Evolutionary conservation across 352 stramenopile species (phyloP), one percentile per base, ranked within the genome.

Genomic region (Phytopythium vexans): DNA sequence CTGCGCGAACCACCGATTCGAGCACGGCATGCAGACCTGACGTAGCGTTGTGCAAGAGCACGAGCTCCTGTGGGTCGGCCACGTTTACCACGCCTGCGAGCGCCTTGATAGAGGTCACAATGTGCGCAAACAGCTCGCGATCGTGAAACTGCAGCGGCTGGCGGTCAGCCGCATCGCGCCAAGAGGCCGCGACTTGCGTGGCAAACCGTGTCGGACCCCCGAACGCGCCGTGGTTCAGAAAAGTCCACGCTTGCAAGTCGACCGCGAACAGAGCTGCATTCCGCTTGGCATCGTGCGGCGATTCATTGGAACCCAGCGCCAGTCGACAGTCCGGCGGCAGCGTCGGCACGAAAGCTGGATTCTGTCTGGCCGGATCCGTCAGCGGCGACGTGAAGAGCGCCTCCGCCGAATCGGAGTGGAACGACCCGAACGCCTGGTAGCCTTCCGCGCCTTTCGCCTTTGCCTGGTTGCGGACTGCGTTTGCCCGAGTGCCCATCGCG

Each of bases 151-250:
- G 63, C 40, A 98, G 73, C 41, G 95, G 95, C 66, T 98, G 92
- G 4, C 60, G 61, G 68, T 98, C 92, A 0, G 88, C 71, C 32
- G 85, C 61, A 1, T 63, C 63, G 1, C 88, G 74, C 95, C 95
- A 98, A 14, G 72, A 62, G 9, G 62, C 42, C 3, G 87, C 86
- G 2, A 91, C 82, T 31, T 79, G 53, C 38, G 73, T 72, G 10
- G 88, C 90, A 21, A 85, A 75, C 31, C 63, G 62, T 3, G 92
- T 82, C 0, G 91, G 65, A 0, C 82, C 84, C 8, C 93, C 93
- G 59, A 98, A 98, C 1, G 93, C 92, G 35, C 93, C 93, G 62
- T 98, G 95, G 68, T 98, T 98, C 8, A 98, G 56, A 64, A 97
- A 98, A 35, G 83, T 96, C 90, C 90, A 98, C 11, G 45, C 61